Conservation (phyloP, 1,284 basidiomycete genomes). For the Leccinum discolor region DNA sequence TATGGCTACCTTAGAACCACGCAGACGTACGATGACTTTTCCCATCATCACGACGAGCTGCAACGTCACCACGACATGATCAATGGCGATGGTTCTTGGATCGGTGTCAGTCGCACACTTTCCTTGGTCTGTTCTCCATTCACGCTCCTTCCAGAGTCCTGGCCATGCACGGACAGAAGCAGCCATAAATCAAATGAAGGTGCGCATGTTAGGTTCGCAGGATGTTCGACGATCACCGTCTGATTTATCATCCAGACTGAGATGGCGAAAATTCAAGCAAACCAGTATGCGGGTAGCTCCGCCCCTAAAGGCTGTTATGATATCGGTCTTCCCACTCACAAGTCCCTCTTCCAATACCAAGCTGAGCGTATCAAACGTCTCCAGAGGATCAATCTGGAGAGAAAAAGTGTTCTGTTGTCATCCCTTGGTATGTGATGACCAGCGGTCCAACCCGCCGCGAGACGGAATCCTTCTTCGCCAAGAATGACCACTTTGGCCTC, state of each 20-base stretch:
- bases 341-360: too few relatives aligned
- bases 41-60: constrained; percentile 76
- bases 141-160: constrained; percentile 49
- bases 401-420: too few relatives aligned
- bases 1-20: constrained; percentile 85
- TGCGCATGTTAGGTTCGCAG: constrained; percentile 25
- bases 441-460: too few relatives aligned
- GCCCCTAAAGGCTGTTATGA: too few relatives aligned
- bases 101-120: constrained; percentile 58
- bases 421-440: too few relatives aligned
- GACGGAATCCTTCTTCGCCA: too few relatives aligned
- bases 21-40: constrained; percentile 68
- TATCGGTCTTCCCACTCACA: too few relatives aligned
- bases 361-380: too few relatives aligned
- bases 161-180: constrained; percentile 68
- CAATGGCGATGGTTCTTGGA: constrained; percentile 77
- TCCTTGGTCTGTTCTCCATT: constrained; percentile 10
- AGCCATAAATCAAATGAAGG: constrained; percentile 75
- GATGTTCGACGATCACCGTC: not conserved
- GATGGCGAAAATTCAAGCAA: constrained; percentile 66
- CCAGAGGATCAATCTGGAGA: too few relatives aligned
- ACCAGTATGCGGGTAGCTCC: constrained; percentile 57
- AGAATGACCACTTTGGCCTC: too few relatives aligned
- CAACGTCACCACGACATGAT: constrained; percentile 79
- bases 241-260: constrained; percentile 48